A percentile compares a stretch with the other conserved stretches of the same genome.
phyloP scores from a whole-genome alignment of 192 early-diverging fungal genomes.

The Phycomyces blakesleeanus region DNA sequence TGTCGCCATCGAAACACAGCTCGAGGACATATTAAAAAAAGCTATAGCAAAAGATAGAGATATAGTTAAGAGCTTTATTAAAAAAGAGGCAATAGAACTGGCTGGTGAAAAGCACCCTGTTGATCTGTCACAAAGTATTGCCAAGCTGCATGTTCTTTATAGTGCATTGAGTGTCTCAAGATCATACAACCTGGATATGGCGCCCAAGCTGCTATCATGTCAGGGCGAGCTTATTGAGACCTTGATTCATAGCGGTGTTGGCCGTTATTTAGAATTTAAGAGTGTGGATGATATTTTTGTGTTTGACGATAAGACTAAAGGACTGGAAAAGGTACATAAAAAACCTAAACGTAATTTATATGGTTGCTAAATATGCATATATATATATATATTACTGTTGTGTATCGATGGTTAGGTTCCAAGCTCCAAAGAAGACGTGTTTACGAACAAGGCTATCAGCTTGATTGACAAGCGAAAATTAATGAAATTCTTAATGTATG shows the following conservation, averaged over 20 bases:
- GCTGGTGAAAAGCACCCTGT: conserved; percentile 8
- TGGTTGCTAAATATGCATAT: conserved; percentile 3
- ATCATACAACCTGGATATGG: conserved; percentile 64
- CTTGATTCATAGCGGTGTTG: conserved; percentile 72
- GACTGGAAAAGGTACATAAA: conserved; percentile 45
- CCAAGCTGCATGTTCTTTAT: conserved; percentile 30
- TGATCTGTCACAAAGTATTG: conserved; percentile 10
- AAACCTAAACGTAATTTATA: no score
- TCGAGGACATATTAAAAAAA: conserved; percentile 31
- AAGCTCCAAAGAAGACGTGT: conserved; percentile 88
- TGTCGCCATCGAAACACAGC: conserved; percentile 4
- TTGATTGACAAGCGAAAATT: conserved; percentile 85
- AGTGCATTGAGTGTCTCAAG: conserved; percentile 46
- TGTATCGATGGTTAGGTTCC: conserved; percentile 56
- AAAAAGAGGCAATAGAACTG: background rate
- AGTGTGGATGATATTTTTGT: conserved; percentile 70
- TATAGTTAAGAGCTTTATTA: conserved; percentile 30
- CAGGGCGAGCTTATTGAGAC: conserved; percentile 70
- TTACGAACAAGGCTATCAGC: conserved; percentile 67
- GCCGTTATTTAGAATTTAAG: conserved; percentile 87
- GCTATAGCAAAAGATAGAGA: conserved; percentile 25
- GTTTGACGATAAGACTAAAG: conserved; percentile 27
- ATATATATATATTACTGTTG: background rate
- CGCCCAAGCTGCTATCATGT: conserved; percentile 65
- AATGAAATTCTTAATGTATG: conserved; percentile 82